A percentile compares a stretch with the other conserved stretches of the same genome.
phyloP scores from a whole-genome alignment of 176 grass and related monocot species.

The Urochloa ruziziensis region DNA sequence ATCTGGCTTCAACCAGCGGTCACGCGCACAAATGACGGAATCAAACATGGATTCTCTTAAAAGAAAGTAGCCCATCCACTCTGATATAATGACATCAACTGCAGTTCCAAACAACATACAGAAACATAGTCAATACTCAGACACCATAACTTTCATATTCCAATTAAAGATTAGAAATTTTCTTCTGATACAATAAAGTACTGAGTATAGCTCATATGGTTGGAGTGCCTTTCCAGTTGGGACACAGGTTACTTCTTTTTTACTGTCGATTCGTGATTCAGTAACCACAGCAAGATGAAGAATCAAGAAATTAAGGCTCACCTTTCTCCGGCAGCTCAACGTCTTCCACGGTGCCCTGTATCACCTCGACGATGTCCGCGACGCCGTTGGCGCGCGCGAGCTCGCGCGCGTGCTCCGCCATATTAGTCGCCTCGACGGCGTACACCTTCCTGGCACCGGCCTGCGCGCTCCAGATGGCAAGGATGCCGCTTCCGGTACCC shows the following conservation, averaged over 20 bases:
- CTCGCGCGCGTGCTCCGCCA: conserved; percentile 92
- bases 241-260: background rate
- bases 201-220: background rate
- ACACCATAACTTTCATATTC: background rate
- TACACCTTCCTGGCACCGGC: conserved; percentile 97
- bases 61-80: conserved; percentile 99
- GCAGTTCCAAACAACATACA: conserved; percentile 26
- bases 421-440: conserved; percentile 90
- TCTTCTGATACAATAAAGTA: background rate
- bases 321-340: conserved; percentile 85
- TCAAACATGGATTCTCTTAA: conserved; percentile 98
- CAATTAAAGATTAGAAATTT: background rate
- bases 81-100: conserved; percentile 98
- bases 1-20: conserved; percentile 90
- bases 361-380: conserved; percentile 71
- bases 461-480: conserved; percentile 93
- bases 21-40: conserved; percentile 90
- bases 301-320: conserved; percentile 16
- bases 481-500: conserved; percentile 93
- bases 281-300: background rate
- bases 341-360: conserved; percentile 92
- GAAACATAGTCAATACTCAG: background rate
- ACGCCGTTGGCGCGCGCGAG: conserved; percentile 78
- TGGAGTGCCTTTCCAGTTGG: background rate
- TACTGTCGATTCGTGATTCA: background rate